These are phyloP conservation scores for Aspergillus sclerotiicarbonarius DNA, from an alignment of 495 filamentous ascomycete species.

Conservation along the genomic window DNA sequence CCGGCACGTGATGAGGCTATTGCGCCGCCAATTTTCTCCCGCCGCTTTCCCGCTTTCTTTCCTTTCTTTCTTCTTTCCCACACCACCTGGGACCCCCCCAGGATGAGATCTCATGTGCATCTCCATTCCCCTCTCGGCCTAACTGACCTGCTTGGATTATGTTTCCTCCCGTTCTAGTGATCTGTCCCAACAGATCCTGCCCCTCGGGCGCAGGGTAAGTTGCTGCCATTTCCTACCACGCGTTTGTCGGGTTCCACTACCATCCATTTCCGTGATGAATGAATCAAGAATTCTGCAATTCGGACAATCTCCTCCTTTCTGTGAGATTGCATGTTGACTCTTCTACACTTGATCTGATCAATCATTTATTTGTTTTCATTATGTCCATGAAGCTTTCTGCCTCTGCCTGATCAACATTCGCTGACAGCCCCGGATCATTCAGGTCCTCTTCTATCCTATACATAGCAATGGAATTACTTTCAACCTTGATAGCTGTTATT, in stretches of 20 bases:
- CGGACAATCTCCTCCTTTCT: conserved; percentile 46
- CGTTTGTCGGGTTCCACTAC: not conserved
- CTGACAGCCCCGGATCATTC: not conserved
- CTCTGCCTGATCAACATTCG: not conserved
- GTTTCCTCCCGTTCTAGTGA: not conserved
- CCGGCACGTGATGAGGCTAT: conserved; percentile 33
- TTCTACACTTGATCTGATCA: conserved; percentile 60
- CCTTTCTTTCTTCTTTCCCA: conserved; percentile 8
- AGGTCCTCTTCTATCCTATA: not conserved
- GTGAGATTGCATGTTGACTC: conserved; percentile 52
- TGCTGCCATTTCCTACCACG: not conserved
- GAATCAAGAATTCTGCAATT: conserved; percentile 58
- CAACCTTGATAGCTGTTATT: not conserved
- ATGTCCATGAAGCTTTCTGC: conserved; percentile 1
- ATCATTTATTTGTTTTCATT: conserved; percentile 1
- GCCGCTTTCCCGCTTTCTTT: conserved; percentile 3
- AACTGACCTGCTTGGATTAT: not conserved
- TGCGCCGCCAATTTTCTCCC: not conserved
- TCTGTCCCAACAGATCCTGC: not conserved
- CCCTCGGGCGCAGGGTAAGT: conserved; percentile 7
- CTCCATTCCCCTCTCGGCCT: not conserved
- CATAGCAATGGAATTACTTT: not conserved
- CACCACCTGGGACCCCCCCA: no score
- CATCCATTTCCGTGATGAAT: conserved; percentile 38
- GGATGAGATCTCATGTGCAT: not conserved